Percentiles rank a stretch among this genome's conserved stretches.
phyloP scores from a whole-genome alignment of 345 rosid species.

The Rhodamnia argentea region DNA sequence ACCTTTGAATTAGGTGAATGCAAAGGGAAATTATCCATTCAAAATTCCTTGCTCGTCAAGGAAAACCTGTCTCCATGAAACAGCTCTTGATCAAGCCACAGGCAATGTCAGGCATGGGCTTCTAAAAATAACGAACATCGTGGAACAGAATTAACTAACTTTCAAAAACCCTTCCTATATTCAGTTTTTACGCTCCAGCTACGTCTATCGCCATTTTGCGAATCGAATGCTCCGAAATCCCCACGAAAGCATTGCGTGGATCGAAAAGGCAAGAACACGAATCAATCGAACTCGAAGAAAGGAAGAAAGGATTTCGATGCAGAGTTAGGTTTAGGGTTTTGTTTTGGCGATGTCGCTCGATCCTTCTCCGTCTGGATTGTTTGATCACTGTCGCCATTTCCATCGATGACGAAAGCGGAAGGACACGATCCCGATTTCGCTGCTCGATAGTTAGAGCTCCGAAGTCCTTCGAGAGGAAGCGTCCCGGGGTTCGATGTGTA shows the following conservation, averaged over 20 bases:
- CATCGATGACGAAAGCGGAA: fast-evolving
- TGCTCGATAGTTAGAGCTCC: not conserved
- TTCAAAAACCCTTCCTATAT: not conserved
- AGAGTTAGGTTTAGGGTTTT: not conserved
- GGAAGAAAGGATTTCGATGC: not conserved
- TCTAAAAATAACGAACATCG: not conserved
- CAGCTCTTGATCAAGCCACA: not conserved
- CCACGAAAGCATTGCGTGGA: not conserved
- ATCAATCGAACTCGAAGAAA: not conserved
- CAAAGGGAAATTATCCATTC: not conserved
- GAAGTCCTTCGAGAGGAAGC: not conserved
- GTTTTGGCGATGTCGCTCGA: not conserved
- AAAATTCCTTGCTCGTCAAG: not conserved
- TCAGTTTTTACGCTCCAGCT: not conserved
- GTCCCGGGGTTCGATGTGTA: not conserved
- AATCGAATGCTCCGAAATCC: not conserved
- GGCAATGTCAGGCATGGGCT: not conserved
- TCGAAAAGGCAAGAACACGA: not conserved
- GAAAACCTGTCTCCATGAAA: not conserved
- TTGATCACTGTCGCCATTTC: not conserved
- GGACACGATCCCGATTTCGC: not conserved
- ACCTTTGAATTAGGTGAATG: not conserved
- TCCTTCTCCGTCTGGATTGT: not conserved
- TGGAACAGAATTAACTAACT: not conserved
- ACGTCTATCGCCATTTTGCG: not conserved